phyloP scores from a whole-genome alignment of 192 early-diverging fungal genomes.

The Obelidium mucronatum region DNA sequence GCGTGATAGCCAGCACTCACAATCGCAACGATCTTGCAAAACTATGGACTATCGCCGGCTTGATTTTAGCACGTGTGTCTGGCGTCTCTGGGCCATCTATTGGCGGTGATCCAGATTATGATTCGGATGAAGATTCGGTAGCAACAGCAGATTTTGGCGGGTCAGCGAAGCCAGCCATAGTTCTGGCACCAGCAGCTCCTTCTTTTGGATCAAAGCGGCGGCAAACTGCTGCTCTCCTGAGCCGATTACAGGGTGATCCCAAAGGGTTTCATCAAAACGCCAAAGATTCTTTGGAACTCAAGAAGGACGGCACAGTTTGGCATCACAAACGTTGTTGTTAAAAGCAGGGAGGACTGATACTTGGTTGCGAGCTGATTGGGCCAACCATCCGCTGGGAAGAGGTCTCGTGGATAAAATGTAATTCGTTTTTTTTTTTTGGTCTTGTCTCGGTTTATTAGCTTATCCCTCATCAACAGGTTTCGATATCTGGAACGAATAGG shows the following conservation, averaged over 20 bases:
- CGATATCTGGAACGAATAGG: constrained; percentile 23
- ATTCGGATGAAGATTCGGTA: no score
- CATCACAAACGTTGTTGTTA: background rate
- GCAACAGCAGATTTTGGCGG: no score
- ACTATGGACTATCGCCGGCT: constrained; percentile 34
- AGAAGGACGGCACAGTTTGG: constrained; percentile 25
- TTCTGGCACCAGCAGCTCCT: background rate
- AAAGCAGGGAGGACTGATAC: background rate
- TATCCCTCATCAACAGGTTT: constrained; percentile 23
- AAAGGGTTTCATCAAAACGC: background rate
- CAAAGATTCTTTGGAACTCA: constrained; percentile 1
- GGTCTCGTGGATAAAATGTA: constrained; percentile 32
- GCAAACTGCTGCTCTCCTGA: background rate
- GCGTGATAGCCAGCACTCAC: constrained; percentile 6
- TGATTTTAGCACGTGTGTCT: constrained; percentile 19
- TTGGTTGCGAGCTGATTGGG: constrained; percentile 35
- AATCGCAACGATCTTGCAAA: constrained; percentile 25
- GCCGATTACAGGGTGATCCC: background rate
- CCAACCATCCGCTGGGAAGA: constrained; percentile 26
- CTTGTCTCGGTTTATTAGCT: background rate
- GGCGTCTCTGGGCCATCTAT: background rate
- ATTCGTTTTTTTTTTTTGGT: background rate
- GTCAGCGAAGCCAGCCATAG: background rate
- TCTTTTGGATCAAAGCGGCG: constrained; percentile 23
- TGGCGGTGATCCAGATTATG: background rate